Evolutionary conservation across 2,329 filamentous ascomycete genomes (phyloP).

Genomic region (Clathrospora elynae): DNA sequence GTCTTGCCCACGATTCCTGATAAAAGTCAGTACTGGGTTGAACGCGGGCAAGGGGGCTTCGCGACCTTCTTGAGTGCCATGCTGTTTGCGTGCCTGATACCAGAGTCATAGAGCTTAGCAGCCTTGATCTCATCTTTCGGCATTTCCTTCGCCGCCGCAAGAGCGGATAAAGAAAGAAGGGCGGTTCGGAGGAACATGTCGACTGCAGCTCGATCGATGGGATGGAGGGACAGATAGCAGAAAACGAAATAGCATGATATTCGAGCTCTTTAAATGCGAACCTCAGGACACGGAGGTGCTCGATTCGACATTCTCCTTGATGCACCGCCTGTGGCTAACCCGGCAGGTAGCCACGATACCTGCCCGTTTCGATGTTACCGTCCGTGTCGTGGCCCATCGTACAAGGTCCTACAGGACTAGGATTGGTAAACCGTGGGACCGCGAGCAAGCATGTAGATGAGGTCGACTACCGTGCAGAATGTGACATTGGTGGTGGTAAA

Average conservation of each 20-base stretch:
- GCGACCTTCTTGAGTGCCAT: constrained; percentile 42
- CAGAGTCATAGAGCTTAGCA: constrained; percentile 48
- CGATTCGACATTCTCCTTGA: constrained; percentile 14
- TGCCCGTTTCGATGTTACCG: constrained; percentile 32
- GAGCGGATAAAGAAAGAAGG: constrained; percentile 41
- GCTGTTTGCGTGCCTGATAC: constrained; percentile 47
- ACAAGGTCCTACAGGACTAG: constrained; percentile 19
- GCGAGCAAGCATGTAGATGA: constrained; percentile 30
- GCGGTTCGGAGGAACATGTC: constrained; percentile 39
- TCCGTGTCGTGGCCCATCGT: constrained; percentile 19
- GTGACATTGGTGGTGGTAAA: constrained; percentile 39
- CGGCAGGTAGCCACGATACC: constrained; percentile 37
- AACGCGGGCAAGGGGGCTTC: not conserved
- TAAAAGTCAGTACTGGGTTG: constrained; percentile 23
- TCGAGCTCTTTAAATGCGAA: constrained; percentile 29
- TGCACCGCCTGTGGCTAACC: constrained; percentile 28
- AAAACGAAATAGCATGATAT: not conserved
- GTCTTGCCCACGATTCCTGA: constrained; percentile 47
- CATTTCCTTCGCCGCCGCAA: constrained; percentile 43
- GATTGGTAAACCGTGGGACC: constrained; percentile 25
- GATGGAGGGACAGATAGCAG: constrained; percentile 3
- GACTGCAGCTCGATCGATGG: constrained; percentile 10
- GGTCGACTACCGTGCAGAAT: constrained; percentile 20
- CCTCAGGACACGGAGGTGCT: constrained; percentile 15
- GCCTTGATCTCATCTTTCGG: constrained; percentile 43